A percentile compares a stretch with the other conserved stretches of the same genome.
Evolutionary conservation across 306 rosid species (phyloP).

Genomic region (Rubus parviflorus): DNA sequence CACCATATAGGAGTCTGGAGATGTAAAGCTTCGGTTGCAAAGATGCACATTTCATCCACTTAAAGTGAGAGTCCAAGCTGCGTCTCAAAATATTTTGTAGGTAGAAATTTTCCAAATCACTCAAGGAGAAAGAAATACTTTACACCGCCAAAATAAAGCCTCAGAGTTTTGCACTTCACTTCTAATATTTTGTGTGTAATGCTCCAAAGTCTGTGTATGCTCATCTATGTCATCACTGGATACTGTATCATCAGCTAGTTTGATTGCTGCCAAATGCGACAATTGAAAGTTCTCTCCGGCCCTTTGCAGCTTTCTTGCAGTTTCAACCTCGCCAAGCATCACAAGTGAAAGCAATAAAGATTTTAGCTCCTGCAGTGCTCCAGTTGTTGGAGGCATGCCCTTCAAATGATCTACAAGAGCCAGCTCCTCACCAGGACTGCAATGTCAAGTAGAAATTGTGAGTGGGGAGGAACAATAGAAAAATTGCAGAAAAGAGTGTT

Average conservation of each 20-base stretch:
- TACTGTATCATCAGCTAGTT: constrained; percentile 75
- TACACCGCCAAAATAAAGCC: constrained; percentile 68
- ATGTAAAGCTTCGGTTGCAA: neutral
- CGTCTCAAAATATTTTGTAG: neutral
- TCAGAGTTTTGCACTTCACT: constrained; percentile 61
- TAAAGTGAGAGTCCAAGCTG: neutral
- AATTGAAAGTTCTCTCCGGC: constrained; percentile 76
- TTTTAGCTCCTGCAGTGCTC: constrained; percentile 68
- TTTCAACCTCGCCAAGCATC: constrained; percentile 82
- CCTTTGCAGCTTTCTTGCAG: constrained; percentile 77
- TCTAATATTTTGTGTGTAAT: constrained; percentile 50
- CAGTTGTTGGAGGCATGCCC: constrained; percentile 71
- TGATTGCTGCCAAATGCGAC: constrained; percentile 79
- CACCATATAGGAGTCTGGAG: neutral
- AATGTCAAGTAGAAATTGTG: constrained; percentile 29
- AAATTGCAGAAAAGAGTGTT: neutral
- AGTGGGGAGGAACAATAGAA: neutral
- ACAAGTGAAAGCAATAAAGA: constrained; percentile 68
- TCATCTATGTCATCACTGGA: constrained; percentile 64
- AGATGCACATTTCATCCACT: neutral
- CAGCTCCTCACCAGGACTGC: constrained; percentile 86
- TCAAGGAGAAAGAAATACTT: constrained; percentile 48
- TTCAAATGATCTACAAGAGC: constrained; percentile 89
- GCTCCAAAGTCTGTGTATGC: constrained; percentile 67
- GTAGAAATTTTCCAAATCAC: neutral